Base-by-base conservation (phyloP, 345 rosid species). In the Gossypium herbaceum region DNA sequence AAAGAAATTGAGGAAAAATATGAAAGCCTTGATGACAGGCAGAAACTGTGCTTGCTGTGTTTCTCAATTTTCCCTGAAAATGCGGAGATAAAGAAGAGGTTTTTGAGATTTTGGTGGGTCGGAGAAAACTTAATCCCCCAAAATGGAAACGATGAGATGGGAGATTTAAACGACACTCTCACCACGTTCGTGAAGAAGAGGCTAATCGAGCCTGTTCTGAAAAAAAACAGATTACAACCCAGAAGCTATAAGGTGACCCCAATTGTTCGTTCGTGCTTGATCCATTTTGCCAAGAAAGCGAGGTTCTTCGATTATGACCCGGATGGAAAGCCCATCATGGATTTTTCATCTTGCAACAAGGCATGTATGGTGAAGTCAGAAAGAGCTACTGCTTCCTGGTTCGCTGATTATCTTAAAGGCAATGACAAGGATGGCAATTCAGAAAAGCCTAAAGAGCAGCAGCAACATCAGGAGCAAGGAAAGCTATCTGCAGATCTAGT, bases 61-160 rank as follows among this genome's bases (percentile, higher is more conserved):
- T 89, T 86, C 7, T 77, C 83, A 8, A 77, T 83, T 27, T 89
- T 89, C 76, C 88, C 91, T 0, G 83, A 84, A 73, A 78, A 83
- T 27, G 83, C 81, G 9, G 84, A 77, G 72, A 75, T 87, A 13
- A 83, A 81, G 15, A 86, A 82, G 71, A 84, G 86, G 51, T 57
- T 82, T 75, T 72, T 89, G 62, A 81, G 81, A 70, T 74, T 82
- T 48, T 89, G 88, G 91, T 89, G 90, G 88, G 71, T 85, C 5
- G 95, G 88, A 41, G 90, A 90, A 79, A 76, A 77, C 11, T 44
- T 88, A 62, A 58, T 82, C 34, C 0, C 43, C n/a, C 0, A 19
- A 12, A 73, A 57, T 7, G 73, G 60, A 55, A 29, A 74, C 5
- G 69, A 12, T 2, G 89, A 80, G 54, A 65, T 75, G 41, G 6